A percentile compares a stretch with the other conserved stretches of the same genome.
phyloP scores from a whole-genome alignment of 2,329 filamentous ascomycete genomes.

The Hymenotorrendiella dingleyae region DNA sequence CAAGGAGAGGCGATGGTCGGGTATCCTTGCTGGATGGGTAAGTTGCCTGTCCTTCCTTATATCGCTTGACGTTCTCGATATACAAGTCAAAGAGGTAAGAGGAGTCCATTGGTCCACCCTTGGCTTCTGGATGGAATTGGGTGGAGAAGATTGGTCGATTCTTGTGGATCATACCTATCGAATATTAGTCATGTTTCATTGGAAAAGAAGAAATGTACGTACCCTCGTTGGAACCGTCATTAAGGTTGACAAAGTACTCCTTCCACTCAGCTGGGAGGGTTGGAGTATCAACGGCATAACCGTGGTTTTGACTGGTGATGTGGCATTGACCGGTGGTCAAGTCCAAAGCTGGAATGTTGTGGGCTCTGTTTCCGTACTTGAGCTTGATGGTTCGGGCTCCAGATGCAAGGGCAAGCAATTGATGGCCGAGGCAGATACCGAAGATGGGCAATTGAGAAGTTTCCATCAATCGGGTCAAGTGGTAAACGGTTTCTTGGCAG shows the following conservation, averaged over 20 bases:
- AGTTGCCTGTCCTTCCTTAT: slow-evolving; percentile 75
- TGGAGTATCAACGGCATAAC: slow-evolving; percentile 84
- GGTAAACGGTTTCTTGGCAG: slow-evolving; percentile 90
- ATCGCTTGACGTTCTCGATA: slow-evolving; percentile 79
- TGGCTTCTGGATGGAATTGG: slow-evolving; percentile 98
- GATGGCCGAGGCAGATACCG: slow-evolving; percentile 96
- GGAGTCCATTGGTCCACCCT: slow-evolving; percentile 93
- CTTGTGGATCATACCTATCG: slow-evolving; percentile 78
- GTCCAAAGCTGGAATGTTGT: slow-evolving; percentile 96
- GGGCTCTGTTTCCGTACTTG: slow-evolving; percentile 97
- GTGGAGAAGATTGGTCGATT: slow-evolving; percentile 95
- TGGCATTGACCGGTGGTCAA: slow-evolving; percentile 95
- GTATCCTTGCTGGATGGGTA: slow-evolving; percentile 72
- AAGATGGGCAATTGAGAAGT: slow-evolving; percentile 87
- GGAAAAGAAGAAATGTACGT: slow-evolving; percentile 17
- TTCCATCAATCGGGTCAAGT: slow-evolving; percentile 85
- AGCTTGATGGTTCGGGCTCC: slow-evolving; percentile 92
- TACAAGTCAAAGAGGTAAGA: slow-evolving; percentile 97
- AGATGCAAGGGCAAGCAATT: slow-evolving; percentile 83
- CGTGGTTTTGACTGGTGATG: slow-evolving; percentile 98
- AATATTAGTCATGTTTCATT: not conserved
- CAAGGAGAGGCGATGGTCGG: slow-evolving; percentile 78
- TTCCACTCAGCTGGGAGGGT: slow-evolving; percentile 85
- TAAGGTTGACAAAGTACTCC: slow-evolving; percentile 98
- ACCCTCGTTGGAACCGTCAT: slow-evolving; percentile 94